These are phyloP conservation scores for Metschnikowia borealis DNA, from an alignment of 805 yeast genomes.

Conservation along the genomic window DNA sequence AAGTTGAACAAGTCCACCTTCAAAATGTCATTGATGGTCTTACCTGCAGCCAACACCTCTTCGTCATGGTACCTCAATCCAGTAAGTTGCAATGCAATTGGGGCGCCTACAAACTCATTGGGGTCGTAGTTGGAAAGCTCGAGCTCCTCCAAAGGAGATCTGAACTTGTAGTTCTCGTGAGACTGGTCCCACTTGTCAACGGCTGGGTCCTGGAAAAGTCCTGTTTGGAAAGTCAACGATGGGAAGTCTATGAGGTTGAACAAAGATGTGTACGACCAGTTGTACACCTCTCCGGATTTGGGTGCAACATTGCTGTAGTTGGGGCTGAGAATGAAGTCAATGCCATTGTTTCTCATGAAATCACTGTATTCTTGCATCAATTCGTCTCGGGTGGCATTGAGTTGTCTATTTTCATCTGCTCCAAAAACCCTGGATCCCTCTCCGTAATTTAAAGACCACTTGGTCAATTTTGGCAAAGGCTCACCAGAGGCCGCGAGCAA, in stretches of 20 bases:
- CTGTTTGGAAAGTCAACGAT: conserved; percentile 59
- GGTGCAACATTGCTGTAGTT: conserved; percentile 72
- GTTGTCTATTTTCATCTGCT: conserved; percentile 50
- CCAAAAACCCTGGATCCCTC: conserved; percentile 48
- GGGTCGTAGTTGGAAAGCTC: conserved; percentile 48
- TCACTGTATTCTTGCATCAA: conserved; percentile 56
- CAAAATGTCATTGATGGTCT: conserved; percentile 35
- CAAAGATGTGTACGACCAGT: conserved; percentile 78
- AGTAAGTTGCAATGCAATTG: conserved; percentile 50
- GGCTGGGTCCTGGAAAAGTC: conserved; percentile 53
- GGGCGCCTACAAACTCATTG: conserved; percentile 47
- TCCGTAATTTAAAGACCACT: conserved; percentile 57
- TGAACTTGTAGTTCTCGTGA: conserved; percentile 31
- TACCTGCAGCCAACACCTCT: conserved; percentile 50
- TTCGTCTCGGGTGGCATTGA: conserved; percentile 53
- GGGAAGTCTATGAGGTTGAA: conserved; percentile 74
- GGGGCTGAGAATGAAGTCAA: conserved; percentile 68
- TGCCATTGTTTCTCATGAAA: conserved; percentile 48
- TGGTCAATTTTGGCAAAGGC: conserved; percentile 60
- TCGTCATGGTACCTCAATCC: conserved; percentile 56
- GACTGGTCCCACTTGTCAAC: conserved; percentile 46
- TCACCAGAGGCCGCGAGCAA: conserved; percentile 61
- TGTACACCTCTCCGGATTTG: conserved; percentile 54
- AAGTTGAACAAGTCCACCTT: conserved; percentile 24
- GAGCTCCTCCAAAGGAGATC: conserved; percentile 46